Evolutionary conservation across 805 yeast species (phyloP), one percentile per base, ranked within the genome.

Genomic region (Ogataea parapolymorpha): DNA sequence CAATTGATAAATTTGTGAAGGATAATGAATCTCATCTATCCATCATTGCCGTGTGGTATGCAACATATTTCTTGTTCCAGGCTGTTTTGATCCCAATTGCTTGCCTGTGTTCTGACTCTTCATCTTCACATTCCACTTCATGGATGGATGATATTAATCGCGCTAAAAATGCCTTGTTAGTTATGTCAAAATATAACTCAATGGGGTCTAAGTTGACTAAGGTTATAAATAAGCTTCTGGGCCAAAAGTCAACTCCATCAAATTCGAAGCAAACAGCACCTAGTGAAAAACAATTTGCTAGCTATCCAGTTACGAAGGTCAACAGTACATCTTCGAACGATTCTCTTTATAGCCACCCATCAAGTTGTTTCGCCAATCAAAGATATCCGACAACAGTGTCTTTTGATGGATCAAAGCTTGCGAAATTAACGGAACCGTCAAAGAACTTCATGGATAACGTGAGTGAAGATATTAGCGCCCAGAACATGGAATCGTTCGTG

Each of bases 51-150:
- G 71, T 76, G 20, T 80, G 86, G 86, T 76, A 79, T 58, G 75
- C 82, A 4, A 74, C 79, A 0, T 80, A 77, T 53, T 81, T 77
- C 56, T 48, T 79, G 11, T 79, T 80, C 60, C 85, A 80, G 55
- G 84, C 85, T 2, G 72, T 75, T 4, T 59, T 80, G 41, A 75
- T 80, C 35, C 79, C 82, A 7, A 68, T 79, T 38, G 72, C 75
- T 8, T 75, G 79, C 49, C 55, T 73, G 13, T 71, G 77, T 44
- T 68, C 79, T 8, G 80, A 77, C 40, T 73, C 78, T 5, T 51
- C 53, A 5, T 70, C 77, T 11, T 66, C 70, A 36, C 69, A 71
- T 49, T 65, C 75, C 2, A 39, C 37, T 3, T 58, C 57, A 11
- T 76, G 81, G 81, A 48, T 62, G 46, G 55, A 58, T 10, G 74